Conservation (phyloP, 345 rosid species). For the Lepidium didymum region DNA sequence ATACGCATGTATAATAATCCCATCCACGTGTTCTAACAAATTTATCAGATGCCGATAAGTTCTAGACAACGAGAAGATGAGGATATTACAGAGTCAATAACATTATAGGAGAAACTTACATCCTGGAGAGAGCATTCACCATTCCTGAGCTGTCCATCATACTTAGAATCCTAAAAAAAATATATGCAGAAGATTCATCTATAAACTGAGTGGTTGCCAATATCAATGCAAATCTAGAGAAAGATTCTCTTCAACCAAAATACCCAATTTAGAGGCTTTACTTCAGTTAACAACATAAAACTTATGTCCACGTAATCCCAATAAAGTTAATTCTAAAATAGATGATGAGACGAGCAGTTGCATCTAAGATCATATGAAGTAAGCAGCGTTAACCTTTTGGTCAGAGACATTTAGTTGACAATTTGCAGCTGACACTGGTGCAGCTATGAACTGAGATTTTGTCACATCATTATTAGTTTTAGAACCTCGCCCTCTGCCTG, state of each 20-base stretch:
- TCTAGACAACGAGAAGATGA: not conserved
- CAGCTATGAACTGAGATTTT: slow-evolving; percentile 42
- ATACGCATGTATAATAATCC: not conserved
- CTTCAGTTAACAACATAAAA: not conserved
- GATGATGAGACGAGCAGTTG: not conserved
- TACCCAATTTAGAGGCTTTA: not conserved
- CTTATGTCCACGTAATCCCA: not conserved
- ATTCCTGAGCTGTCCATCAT: slow-evolving; percentile 43
- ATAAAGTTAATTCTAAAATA: not conserved
- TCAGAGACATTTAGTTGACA: slow-evolving; percentile 59
- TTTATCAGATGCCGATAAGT: not conserved
- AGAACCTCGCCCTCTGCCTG: slow-evolving; percentile 88
- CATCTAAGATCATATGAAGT: not conserved
- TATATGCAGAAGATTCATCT: not conserved
- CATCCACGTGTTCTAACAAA: not conserved
- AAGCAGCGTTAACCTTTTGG: slow-evolving; percentile 48
- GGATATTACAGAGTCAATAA: not conserved
- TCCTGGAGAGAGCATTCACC: slow-evolving; percentile 44
- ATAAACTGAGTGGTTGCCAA: not conserved
- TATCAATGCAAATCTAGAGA: slow-evolving; percentile 14
- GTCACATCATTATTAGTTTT: slow-evolving; percentile 51
- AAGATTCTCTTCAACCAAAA: not conserved
- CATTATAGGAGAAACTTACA: slow-evolving; percentile 35
- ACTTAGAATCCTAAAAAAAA: slow-evolving; percentile 47
- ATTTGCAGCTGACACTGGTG: slow-evolving; percentile 44